phyloP scores from a whole-genome alignment of 2,329 filamentous ascomycete species.

The Zasmidium cellare region DNA sequence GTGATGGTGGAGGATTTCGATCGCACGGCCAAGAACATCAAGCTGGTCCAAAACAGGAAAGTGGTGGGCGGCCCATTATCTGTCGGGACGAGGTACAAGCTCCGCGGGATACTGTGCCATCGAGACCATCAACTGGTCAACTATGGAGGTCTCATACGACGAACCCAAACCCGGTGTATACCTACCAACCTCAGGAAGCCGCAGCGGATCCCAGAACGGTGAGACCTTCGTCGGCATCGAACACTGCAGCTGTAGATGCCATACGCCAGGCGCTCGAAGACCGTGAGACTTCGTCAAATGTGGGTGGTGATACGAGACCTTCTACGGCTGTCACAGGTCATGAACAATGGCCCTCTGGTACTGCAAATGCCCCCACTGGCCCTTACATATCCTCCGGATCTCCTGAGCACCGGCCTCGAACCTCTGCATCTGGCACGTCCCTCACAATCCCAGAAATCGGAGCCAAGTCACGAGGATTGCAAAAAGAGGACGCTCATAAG shows the following conservation, averaged over 20 bases:
- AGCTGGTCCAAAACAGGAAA: background rate
- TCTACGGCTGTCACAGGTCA: background rate
- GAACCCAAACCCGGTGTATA: conserved; percentile 14
- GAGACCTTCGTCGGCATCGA: conserved; percentile 15
- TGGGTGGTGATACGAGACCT: background rate
- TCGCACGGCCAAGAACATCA: background rate
- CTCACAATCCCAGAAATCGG: background rate
- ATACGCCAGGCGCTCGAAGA: conserved; percentile 14
- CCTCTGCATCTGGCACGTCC: conserved; percentile 1
- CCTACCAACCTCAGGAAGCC: conserved; percentile 11
- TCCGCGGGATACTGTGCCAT: background rate
- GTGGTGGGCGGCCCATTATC: background rate
- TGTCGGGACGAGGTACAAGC: background rate
- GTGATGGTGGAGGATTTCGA: background rate
- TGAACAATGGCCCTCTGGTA: conserved; percentile 7
- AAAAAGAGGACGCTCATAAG: background rate
- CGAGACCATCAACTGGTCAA: background rate
- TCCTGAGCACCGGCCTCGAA: conserved; percentile 1
- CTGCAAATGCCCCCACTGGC: background rate
- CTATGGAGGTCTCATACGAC: conserved; percentile 8
- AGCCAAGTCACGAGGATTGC: background rate
- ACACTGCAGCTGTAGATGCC: conserved; percentile 8
- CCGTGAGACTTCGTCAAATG: background rate
- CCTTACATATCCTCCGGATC: conserved; percentile 1
- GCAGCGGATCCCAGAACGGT: background rate